Base-by-base conservation (phyloP, 164 flowering plant species). In the Kingdonia uniflora region DNA sequence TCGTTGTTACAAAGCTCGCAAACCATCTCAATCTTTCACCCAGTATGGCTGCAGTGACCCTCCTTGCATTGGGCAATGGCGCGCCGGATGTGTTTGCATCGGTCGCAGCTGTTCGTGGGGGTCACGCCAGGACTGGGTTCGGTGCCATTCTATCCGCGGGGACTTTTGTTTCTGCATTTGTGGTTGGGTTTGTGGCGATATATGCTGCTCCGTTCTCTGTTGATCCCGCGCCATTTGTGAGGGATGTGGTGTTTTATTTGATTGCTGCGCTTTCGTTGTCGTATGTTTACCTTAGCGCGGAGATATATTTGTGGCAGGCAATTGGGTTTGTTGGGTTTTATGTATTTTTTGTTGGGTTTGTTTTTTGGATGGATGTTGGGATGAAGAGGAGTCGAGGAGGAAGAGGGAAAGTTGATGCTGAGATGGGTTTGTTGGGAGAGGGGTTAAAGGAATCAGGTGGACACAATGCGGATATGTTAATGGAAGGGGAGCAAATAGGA, bases 51-150 rank as follows among this genome's bases (percentile, higher is more conserved):
- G 99, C 95, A 0, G 94, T 92, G 24, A 92, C 97, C 1, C 89
- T 92, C n/a, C 66, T 92, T n/a, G 95, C 99, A 2, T 76, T 92
- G 11, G 99, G 99, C 11, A 89, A 94, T 55, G 99, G 99, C 35
- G 85, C 97, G 2, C 97, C 97, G 0, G 97, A 94, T 53, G 88
- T 89, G 19, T 89, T 89, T 48, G 75, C 97, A 0, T 84, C 95
- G 1, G 74, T 81, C 19, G 91, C 90, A 0, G 96, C 99, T 0
- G 78, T 88, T 12, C 75, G 90, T 8, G 65, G 71, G 0, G 96
- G 95, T 11, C 85, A 80, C 22, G 67, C 85, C 10, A 54, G 97
- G 14, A 89, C 97, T 14, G 99, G 97, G 17, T 74, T 94, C 25
- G 96, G 91, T 3, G 96, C 99, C 0, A 88, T 86, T 29, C 68